Conservation (phyloP, 805 yeast species). For the Blastobotrys peoriensis region DNA sequence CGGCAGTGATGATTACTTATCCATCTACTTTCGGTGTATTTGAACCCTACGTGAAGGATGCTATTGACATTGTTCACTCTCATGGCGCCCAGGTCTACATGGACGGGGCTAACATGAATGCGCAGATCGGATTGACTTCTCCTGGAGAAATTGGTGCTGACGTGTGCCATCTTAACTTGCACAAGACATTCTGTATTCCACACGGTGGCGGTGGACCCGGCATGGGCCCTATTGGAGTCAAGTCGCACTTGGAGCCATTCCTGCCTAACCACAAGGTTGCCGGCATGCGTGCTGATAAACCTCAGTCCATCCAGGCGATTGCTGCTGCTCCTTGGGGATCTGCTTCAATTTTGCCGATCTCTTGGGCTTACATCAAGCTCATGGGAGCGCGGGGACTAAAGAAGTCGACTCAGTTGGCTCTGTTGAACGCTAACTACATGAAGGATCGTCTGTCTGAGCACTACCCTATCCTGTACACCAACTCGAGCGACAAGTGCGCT, state of each 20-base stretch:
- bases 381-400: constrained; percentile 83
- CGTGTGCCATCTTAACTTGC: constrained; percentile 94
- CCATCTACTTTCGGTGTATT: constrained; percentile 97
- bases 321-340: constrained; percentile 95
- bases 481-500: constrained; percentile 71
- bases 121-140: constrained; percentile 94
- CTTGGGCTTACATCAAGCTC: constrained; percentile 92
- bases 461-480: constrained; percentile 70
- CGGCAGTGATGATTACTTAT: constrained; percentile 93
- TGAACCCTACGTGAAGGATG: constrained; percentile 83
- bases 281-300: constrained; percentile 39
- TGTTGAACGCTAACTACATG: constrained; percentile 95
- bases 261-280: constrained; percentile 73
- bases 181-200: constrained; percentile 95
- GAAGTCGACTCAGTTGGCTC: constrained; percentile 81
- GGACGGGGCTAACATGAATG: constrained; percentile 99
- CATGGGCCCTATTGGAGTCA: constrained; percentile 96
- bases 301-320: constrained; percentile 59
- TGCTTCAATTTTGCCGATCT: constrained; percentile 86
- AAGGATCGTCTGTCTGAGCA: constrained; percentile 64
- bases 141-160: constrained; percentile 98
- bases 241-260: constrained; percentile 68
- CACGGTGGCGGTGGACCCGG: constrained; percentile 99
- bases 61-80: constrained; percentile 77
- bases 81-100: constrained; percentile 94